Evolutionary conservation across 805 yeast species (phyloP), one percentile per base, ranked within the genome.

Genomic region (Yarrowia alimentaria): DNA sequence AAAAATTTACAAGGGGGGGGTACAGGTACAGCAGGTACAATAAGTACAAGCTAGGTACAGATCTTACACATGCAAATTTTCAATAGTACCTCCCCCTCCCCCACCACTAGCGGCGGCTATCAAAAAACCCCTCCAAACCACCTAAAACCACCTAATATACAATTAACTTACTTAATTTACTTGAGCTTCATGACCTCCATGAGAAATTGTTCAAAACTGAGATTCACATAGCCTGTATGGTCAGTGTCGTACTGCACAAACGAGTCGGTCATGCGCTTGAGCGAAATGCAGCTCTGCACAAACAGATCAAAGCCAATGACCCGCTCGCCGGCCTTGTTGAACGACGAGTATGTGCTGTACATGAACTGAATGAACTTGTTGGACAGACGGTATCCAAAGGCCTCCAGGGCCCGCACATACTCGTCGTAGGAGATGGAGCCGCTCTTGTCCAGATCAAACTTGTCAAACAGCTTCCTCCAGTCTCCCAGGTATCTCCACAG

Each of bases 181-280:
- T 21, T 43, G 24, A 51, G 32, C 17, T 32, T 26, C 47, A 68
- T 57, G 4, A 64, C 61, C 43, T 67, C 71, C 16, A 58, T 61
- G 40, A 68, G 40, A 33, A 66, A 67, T 51, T 68, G 68, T 56
- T 68, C 72, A 49, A 68, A 68, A 14, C 63, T 63, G 43, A 66
- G 56, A 2, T 68, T 65, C 24, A 66, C 60, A 50, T 55, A 60
- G 28, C 95, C 95, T 42, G 83, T 81, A 37, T 83, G 76, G 56
- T 84, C 88, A 10, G 73, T 68, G 63, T 87, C 95, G 63, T 76
- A 85, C 61, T 80, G 81, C 60, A 85, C 83, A 70, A 87, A 87
- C 11, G 82, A 72, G 61, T 84, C 89, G 1, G 95, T 85, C 56
- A 85, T 74, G 56, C 86, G 77, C 61, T 86, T 74, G 57, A 87